Conservation (phyloP, 2,329 filamentous ascomycete genomes). For the Aspergillus sergii region DNA sequence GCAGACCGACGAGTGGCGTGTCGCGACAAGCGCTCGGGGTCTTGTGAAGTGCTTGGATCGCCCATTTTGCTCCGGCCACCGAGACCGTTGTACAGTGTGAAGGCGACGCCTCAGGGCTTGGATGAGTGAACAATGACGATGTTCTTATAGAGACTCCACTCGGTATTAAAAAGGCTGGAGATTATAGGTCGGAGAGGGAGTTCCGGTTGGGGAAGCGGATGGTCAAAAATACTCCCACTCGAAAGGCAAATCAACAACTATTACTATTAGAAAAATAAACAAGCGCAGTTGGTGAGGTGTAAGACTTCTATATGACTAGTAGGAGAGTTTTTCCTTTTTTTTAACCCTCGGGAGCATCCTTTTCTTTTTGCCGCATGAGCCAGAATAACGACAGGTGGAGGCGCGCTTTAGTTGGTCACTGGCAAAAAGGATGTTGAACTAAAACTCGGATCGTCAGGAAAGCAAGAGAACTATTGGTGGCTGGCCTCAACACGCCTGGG, state of each 20-base stretch:
- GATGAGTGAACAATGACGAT: background rate
- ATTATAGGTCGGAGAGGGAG: background rate
- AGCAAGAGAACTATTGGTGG: background rate
- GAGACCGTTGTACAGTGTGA: background rate
- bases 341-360: background rate
- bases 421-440: background rate
- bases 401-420: background rate
- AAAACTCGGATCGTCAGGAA: background rate
- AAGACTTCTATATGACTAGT: background rate
- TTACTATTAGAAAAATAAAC: background rate
- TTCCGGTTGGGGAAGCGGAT: background rate
- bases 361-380: background rate
- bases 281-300: background rate
- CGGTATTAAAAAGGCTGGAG: background rate
- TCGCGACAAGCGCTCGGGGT: background rate
- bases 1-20: background rate
- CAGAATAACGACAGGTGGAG: background rate
- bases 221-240: background rate
- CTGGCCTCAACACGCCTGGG: background rate
- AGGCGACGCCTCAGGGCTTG: background rate
- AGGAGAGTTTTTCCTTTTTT: too few species aligned
- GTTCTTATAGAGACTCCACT: background rate
- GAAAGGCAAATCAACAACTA: background rate
- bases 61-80: background rate
- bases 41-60: background rate